Evolutionary conservation across 257 asterid genomes (phyloP), one percentile per base, ranked within the genome.

Genomic region (Solanum gandarillasii): DNA sequence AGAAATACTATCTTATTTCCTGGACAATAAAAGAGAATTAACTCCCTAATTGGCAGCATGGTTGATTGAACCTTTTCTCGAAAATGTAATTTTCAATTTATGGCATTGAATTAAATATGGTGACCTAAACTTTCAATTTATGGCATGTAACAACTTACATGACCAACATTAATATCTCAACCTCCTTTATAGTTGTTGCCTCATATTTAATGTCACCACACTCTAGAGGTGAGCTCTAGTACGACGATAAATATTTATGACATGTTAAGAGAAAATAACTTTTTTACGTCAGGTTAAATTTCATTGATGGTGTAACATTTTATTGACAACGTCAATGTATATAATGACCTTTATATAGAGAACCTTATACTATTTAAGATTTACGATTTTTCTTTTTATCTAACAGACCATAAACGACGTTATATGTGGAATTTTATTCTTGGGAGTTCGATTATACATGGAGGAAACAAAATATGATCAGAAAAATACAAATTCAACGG

Each of bases 401-500:
- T 29, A 8, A 71, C 93, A 96, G 98, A 91, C 94, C 0, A 88
- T 96, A 88, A 96, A 96, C 23, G 99, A 94, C 20, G 98, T 96
- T 73, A 90, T 96, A 68, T 91, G 96, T 38, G 99, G 99, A 86
- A 94, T 91, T 1, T 12, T 96, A 12, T 93, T 94, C 83, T 7
- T 93, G 90, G 99, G 98, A 83, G 91, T 93, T 1, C 87, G 99
- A 32, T 65, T 92, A 9, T 96, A 96, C 89, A 94, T 94, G 97
- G 83, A 95, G 83, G 92, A 88, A 23, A 87, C n/a, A 90, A 89
- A 88, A 9, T 43, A 89, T 0, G 91, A 92, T 4, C 67, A 52
- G 5, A 88, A 73, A 36, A 91, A 92, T 32, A 93, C 91, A 55
- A 83, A 90, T 58, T 88, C 95, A 2, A 94, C 99, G 0, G 96